Base-by-base conservation (phyloP, 208 protist genomes). In the Acanthamoeba royreba region DNA sequence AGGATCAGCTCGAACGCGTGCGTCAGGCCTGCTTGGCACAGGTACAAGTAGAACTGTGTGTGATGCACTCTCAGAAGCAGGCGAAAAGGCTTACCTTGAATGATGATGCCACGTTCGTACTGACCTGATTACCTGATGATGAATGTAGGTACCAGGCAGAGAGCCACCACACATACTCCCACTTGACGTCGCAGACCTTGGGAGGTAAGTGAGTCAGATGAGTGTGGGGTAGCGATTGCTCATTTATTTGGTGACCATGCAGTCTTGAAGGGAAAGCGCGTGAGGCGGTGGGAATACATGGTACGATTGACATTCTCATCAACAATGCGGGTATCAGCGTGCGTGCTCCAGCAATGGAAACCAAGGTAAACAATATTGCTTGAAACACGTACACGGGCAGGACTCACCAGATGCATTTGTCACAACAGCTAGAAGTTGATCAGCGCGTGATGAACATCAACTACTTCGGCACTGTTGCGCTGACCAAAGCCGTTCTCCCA, bases 321-420 rank as follows among this genome's bases (percentile, higher is more conserved):
- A 92, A 92, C 86, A 92, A 92, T 40, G 86, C 86, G 9, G 86
- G 86, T 8, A 13, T 58, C 2, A 92, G 42, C 46, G 42, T 58
- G 0, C 81, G 45, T 4, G 81, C 81, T 17, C 52, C 52, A 15
- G 81, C 52, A 8, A 43, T 81, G 69, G 69, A 81, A 47, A 81
- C 69, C 0, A 89, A 89, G 52, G 52, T 15, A 38, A 61, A 47
- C n/a, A n/a, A n/a, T n/a, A n/a, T n/a, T 38, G 4, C 28, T 8
- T 2, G 79, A 11, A 25, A 45, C 43, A 17, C 43, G 9, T 25
- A n/a, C n/a, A n/a, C n/a, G n/a, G n/a, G n/a, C n/a, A n/a, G n/a
- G n/a, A n/a, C n/a, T n/a, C n/a, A n/a, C n/a, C n/a, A n/a, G n/a
- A n/a, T n/a, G n/a, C n/a, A 47, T 46, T 53, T 11, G 33, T 28